A percentile compares a stretch with the other conserved stretches of the same genome.
These are phyloP conservation scores for Auricularia sp. DNA, from an alignment of 768 basidiomycete genomes.

Conservation along the genomic window DNA sequence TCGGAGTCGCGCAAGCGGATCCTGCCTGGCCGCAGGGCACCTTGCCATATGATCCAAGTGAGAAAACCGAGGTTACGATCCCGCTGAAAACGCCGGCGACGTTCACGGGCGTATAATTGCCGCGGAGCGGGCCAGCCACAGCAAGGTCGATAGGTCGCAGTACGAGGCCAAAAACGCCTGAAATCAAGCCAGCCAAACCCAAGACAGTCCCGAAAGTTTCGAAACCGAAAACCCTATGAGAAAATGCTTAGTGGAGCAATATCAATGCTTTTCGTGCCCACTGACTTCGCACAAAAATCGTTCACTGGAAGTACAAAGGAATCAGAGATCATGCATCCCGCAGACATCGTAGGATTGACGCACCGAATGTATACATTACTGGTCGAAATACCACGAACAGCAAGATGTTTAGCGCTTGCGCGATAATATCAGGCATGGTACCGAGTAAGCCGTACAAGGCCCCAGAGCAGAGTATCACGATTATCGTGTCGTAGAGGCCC, in stretches of 20 bases:
- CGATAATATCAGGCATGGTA: conserved; percentile 13
- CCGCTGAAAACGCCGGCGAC: conserved; percentile 17
- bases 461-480: conserved; percentile 20
- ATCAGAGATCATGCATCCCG: conserved; percentile 2
- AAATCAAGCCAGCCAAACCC: conserved; percentile 25
- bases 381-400: conserved; percentile 24
- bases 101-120: conserved; percentile 23
- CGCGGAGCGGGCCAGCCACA: conserved; percentile 21
- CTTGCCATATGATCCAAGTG: conserved; percentile 6
- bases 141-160: conserved; percentile 26
- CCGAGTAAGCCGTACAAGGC: conserved; percentile 21
- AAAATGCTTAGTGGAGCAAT: background rate
- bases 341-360: background rate
- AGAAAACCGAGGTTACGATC: conserved; percentile 10
- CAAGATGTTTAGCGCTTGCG: conserved; percentile 21
- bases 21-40: background rate
- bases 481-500: conserved; percentile 7
- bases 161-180: conserved; percentile 24
- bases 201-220: conserved; percentile 29
- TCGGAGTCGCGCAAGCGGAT: background rate
- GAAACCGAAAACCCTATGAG: conserved; percentile 19
- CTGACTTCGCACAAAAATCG: conserved; percentile 14
- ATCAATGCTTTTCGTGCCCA: conserved; percentile 1
- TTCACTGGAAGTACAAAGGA: conserved; percentile 8
- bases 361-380: conserved; percentile 25